phyloP scores from a whole-genome alignment of 2,329 filamentous ascomycete genomes.

The Furcasterigmium sp. region DNA sequence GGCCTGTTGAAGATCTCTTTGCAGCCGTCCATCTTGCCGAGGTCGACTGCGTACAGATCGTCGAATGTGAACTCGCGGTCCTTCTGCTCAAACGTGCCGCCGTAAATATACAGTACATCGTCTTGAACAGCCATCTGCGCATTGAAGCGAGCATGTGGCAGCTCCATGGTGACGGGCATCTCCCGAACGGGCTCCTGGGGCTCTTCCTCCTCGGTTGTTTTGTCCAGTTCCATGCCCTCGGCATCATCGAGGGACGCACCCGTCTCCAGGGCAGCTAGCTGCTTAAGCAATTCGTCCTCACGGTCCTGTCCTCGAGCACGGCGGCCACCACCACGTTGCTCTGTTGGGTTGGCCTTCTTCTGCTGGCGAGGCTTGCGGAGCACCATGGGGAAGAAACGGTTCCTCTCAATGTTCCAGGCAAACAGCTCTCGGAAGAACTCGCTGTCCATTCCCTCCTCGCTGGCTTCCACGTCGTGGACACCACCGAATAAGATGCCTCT shows the following conservation, averaged over 20 bases:
- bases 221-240: conserved; percentile 43
- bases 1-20: conserved; percentile 85
- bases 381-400: conserved; percentile 82
- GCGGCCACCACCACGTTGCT: conserved; percentile 49
- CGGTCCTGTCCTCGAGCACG: conserved; percentile 80
- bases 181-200: conserved; percentile 55
- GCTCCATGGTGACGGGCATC: conserved; percentile 67
- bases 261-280: conserved; percentile 79
- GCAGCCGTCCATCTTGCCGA: conserved; percentile 92
- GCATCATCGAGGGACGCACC: conserved; percentile 57
- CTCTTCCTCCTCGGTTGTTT: conserved; percentile 44
- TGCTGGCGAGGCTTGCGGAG: conserved; percentile 69
- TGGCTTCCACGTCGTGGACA: conserved; percentile 87
- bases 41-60: conserved; percentile 85
- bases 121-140: conserved; percentile 86
- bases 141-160: conserved; percentile 89
- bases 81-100: conserved; percentile 91
- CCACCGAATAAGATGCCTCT: conserved; percentile 91
- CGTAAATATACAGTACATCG: conserved; percentile 89
- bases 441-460: conserved; percentile 91
- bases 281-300: conserved; percentile 83
- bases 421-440: conserved; percentile 94
- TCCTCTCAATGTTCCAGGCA: conserved; percentile 92
- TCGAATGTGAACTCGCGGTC: conserved; percentile 95
- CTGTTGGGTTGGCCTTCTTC: conserved; percentile 54